Evolutionary conservation across 2,329 filamentous ascomycete species (phyloP).

Genomic region (Trichoderma oligosporum): DNA sequence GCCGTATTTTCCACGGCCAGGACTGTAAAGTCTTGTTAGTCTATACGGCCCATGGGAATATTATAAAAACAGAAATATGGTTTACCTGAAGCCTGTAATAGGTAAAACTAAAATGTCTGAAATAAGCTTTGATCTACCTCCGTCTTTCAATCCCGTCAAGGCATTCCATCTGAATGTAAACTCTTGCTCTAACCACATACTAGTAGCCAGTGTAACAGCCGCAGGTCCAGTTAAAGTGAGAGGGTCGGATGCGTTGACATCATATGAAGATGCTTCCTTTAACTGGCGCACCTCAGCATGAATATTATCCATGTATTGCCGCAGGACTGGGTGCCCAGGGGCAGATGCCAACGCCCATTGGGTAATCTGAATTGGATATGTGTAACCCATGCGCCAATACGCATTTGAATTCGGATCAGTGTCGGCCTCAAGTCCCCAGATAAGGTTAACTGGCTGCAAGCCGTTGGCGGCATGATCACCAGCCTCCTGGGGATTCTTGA

Average conservation of each 20-base stretch:
- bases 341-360: slow-evolving; percentile 28
- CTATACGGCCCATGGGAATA: neutral
- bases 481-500: neutral
- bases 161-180: slow-evolving; percentile 26
- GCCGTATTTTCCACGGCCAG: slow-evolving; percentile 25
- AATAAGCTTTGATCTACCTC: slow-evolving; percentile 24
- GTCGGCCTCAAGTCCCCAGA: slow-evolving; percentile 28
- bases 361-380: slow-evolving; percentile 27
- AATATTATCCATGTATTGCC: slow-evolving; percentile 24
- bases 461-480: neutral
- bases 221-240: slow-evolving; percentile 27
- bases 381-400: slow-evolving; percentile 29
- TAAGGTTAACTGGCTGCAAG: slow-evolving; percentile 24
- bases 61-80: neutral
- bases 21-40: slow-evolving; percentile 14
- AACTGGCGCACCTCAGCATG: neutral
- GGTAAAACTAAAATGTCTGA: slow-evolving; percentile 25
- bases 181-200: slow-evolving; percentile 23
- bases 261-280: neutral
- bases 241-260: slow-evolving; percentile 20
- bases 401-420: slow-evolving; percentile 23
- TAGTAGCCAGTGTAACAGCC: slow-evolving; percentile 25
- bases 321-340: slow-evolving; percentile 24
- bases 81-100: slow-evolving; percentile 27
- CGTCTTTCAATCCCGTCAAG: slow-evolving; percentile 24